phyloP scores from a whole-genome alignment of 139 green algal genomes.

The Chlamydomonas sp. region DNA sequence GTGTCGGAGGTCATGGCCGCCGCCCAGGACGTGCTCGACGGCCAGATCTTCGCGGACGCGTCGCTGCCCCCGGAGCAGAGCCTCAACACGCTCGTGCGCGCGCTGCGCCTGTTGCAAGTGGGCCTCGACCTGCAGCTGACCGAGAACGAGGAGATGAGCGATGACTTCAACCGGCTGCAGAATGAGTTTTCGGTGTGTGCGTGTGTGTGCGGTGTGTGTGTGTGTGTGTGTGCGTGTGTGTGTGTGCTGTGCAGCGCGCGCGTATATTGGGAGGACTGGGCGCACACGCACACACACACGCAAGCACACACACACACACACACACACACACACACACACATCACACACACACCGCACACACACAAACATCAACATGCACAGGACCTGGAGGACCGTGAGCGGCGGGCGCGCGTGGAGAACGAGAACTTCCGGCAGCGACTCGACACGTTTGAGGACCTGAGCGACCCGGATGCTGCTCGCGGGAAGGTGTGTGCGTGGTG shows the following conservation, averaged over 20 bases:
- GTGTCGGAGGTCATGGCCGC: conserved; percentile 24
- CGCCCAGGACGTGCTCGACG: conserved; percentile 22
- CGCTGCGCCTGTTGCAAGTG: conserved; percentile 26
- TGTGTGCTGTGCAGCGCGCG: not conserved
- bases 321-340: too few relatives aligned
- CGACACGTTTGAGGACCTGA: conserved; percentile 16
- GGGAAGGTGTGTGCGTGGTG: too few relatives aligned
- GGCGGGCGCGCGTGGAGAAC: conserved; percentile 22
- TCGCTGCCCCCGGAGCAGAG: conserved; percentile 14
- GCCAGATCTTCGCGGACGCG: conserved; percentile 21
- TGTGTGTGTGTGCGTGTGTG: too few relatives aligned
- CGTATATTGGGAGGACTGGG: not conserved
- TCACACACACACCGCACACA: too few relatives aligned
- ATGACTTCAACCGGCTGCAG: conserved; percentile 48
- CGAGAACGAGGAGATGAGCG: conserved; percentile 41
- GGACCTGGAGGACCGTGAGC: conserved; percentile 23
- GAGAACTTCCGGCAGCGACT: conserved; percentile 33
- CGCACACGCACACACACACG: not conserved
- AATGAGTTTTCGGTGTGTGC: conserved; percentile 18
- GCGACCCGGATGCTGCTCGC: conserved; percentile 15
- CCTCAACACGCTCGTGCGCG: conserved; percentile 17
- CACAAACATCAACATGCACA: conserved; percentile 7
- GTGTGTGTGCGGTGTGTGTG: too few relatives aligned
- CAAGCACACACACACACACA: too few relatives aligned
- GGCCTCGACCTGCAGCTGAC: conserved; percentile 33